Conservation (phyloP, 2,329 filamentous ascomycete species). For the Colletotrichum sidae region DNA sequence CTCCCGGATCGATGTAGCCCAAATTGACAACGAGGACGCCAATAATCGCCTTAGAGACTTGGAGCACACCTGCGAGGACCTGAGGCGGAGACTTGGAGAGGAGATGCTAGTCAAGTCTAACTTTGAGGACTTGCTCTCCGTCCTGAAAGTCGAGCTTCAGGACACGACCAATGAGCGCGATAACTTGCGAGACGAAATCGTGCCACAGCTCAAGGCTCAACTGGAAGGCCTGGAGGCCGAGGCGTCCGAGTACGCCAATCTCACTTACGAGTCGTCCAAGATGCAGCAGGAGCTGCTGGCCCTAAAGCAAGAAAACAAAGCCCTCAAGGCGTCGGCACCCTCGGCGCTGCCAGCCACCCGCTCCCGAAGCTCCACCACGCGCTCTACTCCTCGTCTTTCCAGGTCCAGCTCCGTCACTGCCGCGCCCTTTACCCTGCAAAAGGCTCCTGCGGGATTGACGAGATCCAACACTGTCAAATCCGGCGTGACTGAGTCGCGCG, state of each 20-base stretch:
- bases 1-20: conserved; percentile 67
- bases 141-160: conserved; percentile 84
- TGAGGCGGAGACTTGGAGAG: conserved; percentile 83
- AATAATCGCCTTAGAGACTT: conserved; percentile 78
- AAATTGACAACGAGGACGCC: conserved; percentile 68
- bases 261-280: conserved; percentile 83
- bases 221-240: conserved; percentile 84
- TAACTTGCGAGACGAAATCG: conserved; percentile 88
- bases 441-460: conserved; percentile 59
- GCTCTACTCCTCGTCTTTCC: conserved; percentile 52
- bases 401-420: conserved; percentile 77
- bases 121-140: conserved; percentile 90
- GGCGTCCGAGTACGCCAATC: conserved; percentile 76
- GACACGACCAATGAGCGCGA: conserved; percentile 89
- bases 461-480: conserved; percentile 70
- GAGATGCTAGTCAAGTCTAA: conserved; percentile 91
- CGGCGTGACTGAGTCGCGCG: conserved; percentile 65
- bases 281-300: conserved; percentile 87
- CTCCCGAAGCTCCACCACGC: conserved; percentile 42
- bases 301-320: conserved; percentile 75
- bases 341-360: conserved; percentile 22
- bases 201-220: conserved; percentile 81
- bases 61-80: conserved; percentile 83
- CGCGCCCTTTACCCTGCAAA: conserved; percentile 52
- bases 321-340: conserved; percentile 58